Evolutionary conservation across 1,284 basidiomycete species (phyloP).

Genomic region (Cryptococcus hybrid): DNA sequence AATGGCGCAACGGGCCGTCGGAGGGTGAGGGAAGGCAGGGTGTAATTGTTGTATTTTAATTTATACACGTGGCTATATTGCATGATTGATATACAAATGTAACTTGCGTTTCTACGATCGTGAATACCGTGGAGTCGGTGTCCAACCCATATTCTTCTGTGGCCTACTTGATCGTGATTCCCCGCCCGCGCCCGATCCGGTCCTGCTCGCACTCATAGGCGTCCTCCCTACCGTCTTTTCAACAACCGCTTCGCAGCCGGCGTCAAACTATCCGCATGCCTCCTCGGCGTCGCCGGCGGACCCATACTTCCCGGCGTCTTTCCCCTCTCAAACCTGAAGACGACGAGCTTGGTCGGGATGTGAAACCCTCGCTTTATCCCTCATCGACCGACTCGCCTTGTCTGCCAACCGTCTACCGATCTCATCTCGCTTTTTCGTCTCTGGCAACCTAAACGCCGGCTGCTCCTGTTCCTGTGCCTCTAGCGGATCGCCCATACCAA

Average conservation of each 20-base stretch:
- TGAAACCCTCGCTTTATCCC: slow-evolving; percentile 49
- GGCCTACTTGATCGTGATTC: slow-evolving; percentile 50
- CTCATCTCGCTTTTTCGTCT: slow-evolving; percentile 68
- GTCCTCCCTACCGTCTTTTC: slow-evolving; percentile 56
- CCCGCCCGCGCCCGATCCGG: slow-evolving; percentile 46
- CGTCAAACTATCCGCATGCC: slow-evolving; percentile 63
- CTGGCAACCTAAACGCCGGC: slow-evolving; percentile 67
- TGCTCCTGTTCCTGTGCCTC: slow-evolving; percentile 36
- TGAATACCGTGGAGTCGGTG: slow-evolving; percentile 62
- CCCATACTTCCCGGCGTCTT: slow-evolving; percentile 57
- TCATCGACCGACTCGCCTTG: slow-evolving; percentile 49
- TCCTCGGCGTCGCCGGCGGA: slow-evolving; percentile 64
- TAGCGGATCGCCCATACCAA: slow-evolving; percentile 52
- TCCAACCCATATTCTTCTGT: slow-evolving; percentile 69
- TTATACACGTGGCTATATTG: not conserved
- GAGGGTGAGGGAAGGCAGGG: slow-evolving; percentile 24
- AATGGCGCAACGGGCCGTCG: slow-evolving; percentile 12
- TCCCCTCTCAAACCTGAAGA: slow-evolving; percentile 17
- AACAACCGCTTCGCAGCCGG: slow-evolving; percentile 74
- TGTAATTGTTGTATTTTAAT: slow-evolving; percentile 6
- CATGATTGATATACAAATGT: too few species aligned
- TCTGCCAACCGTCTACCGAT: slow-evolving; percentile 74
- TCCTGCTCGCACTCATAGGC: slow-evolving; percentile 55
- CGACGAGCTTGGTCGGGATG: slow-evolving; percentile 55
- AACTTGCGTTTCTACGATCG: not conserved